These are phyloP conservation scores for Aureobasidium pullulans DNA, from an alignment of 2,329 filamentous ascomycete genomes.

Conservation along the genomic window DNA sequence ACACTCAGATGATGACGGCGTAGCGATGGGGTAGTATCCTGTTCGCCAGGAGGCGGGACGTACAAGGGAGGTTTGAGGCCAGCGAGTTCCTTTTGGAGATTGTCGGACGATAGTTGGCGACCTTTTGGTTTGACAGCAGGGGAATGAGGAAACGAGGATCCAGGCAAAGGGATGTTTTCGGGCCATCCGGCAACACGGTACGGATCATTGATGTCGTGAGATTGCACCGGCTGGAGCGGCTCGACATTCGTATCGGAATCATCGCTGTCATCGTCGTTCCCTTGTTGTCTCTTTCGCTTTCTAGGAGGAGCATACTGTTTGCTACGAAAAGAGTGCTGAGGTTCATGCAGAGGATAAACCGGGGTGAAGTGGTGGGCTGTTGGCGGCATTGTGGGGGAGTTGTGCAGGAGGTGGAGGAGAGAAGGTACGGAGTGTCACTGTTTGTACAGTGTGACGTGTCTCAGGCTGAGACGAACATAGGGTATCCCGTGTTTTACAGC, in stretches of 20 bases:
- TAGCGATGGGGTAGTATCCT: constrained; percentile 25
- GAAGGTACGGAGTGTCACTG: neutral
- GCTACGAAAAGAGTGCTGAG: constrained; percentile 10
- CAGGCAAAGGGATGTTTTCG: constrained; percentile 32
- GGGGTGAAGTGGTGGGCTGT: constrained; percentile 13
- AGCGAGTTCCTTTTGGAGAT: constrained; percentile 34
- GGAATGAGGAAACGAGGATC: constrained; percentile 39
- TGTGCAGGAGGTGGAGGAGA: neutral
- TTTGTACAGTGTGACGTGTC: neutral
- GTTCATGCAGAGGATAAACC: constrained; percentile 11
- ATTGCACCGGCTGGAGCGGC: neutral
- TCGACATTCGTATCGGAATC: constrained; percentile 23
- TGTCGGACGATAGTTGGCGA: constrained; percentile 10
- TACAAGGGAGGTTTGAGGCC: constrained; percentile 36
- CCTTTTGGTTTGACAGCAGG: constrained; percentile 20
- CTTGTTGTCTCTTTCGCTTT: constrained; percentile 17
- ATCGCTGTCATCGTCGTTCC: constrained; percentile 11
- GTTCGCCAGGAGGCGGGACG: constrained; percentile 19
- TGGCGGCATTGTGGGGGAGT: constrained; percentile 9
- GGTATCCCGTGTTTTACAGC: neutral
- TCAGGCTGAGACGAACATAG: neutral
- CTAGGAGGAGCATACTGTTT: constrained; percentile 16
- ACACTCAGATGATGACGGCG: constrained; percentile 55
- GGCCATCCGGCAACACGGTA: constrained; percentile 35
- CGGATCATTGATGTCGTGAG: constrained; percentile 26